Percentiles rank a stretch among this genome's conserved stretches.
These are phyloP conservation scores for Starmera pachycereana DNA, from an alignment of 805 yeast genomes.

Conservation along the genomic window DNA sequence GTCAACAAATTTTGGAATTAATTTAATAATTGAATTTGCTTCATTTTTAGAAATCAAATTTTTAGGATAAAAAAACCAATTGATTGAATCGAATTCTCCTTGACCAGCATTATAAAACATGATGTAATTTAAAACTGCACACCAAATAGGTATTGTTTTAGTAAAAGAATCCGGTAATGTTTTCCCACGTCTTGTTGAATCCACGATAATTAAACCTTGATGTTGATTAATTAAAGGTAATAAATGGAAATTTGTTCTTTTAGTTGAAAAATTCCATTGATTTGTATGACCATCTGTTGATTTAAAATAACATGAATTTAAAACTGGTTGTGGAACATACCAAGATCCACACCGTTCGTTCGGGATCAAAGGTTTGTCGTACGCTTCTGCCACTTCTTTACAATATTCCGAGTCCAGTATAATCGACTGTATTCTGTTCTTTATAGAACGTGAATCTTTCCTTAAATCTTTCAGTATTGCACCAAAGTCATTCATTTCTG, in stretches of 20 bases:
- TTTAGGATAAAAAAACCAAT: conserved; percentile 39
- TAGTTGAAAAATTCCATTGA: conserved; percentile 68
- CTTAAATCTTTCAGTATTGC: conserved; percentile 31
- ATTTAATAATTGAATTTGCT: conserved; percentile 33
- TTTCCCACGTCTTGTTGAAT: conserved; percentile 82
- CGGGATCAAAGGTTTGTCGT: conserved; percentile 39
- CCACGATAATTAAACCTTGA: conserved; percentile 54
- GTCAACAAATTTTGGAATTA: conserved; percentile 38
- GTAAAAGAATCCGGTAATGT: conserved; percentile 78
- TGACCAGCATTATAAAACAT: conserved; percentile 27
- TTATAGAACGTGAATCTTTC: conserved; percentile 38
- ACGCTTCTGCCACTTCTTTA: conserved; percentile 25
- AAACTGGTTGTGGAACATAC: conserved; percentile 49
- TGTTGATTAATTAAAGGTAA: conserved; percentile 33
- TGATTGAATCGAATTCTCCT: conserved; percentile 3
- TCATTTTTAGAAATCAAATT: conserved; percentile 50
- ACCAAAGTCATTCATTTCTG: background rate
- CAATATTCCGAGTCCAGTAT: conserved; percentile 49
- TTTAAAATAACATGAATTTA: conserved; percentile 61
- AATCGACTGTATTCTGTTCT: conserved; percentile 66
- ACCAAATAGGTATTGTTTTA: conserved; percentile 89
- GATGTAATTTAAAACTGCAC: conserved; percentile 59
- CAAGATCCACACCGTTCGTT: conserved; percentile 85
- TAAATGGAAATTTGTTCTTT: conserved; percentile 69
- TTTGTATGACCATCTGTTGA: conserved; percentile 86